Conservation (phyloP, 306 rosid species). For the Adenanthera pavonina region DNA sequence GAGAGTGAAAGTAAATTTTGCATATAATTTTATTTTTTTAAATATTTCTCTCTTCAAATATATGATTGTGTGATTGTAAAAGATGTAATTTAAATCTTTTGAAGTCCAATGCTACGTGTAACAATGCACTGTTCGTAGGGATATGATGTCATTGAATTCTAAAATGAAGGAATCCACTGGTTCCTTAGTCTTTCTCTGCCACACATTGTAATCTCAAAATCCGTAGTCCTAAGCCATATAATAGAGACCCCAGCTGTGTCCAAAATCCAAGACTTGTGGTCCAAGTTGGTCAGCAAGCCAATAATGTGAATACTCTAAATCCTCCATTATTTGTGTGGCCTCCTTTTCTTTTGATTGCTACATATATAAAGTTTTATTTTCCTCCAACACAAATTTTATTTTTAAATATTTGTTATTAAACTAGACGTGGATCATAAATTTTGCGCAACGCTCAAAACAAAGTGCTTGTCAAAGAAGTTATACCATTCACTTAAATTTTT, state of each 20-base stretch:
- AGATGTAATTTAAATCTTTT: neutral
- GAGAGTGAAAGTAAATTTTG: too few relatives aligned
- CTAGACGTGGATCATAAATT: too few relatives aligned
- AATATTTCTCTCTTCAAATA: too few relatives aligned
- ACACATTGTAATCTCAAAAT: too few relatives aligned
- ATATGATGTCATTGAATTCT: too few relatives aligned
- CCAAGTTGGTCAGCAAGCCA: neutral
- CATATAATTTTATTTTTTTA: too few relatives aligned
- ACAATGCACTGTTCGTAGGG: slow-evolving; percentile 8
- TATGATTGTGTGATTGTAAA: neutral
- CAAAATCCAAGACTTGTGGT: neutral
- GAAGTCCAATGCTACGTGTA: neutral
- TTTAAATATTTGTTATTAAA: neutral
- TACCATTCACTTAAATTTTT: too few relatives aligned
- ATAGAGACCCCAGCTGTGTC: neutral
- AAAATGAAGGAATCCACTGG: too few relatives aligned
- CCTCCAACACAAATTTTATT: neutral
- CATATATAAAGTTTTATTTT: neutral
- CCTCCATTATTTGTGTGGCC: neutral
- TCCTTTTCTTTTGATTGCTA: neutral
- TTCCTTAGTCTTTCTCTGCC: too few relatives aligned
- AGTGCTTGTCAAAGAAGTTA: too few relatives aligned
- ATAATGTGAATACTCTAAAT: neutral
- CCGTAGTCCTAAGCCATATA: slow-evolving; percentile 43
- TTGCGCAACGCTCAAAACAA: too few relatives aligned